phyloP scores from a whole-genome alignment of 371 early-diverging fungal species.

The Mycotypha africana region DNA sequence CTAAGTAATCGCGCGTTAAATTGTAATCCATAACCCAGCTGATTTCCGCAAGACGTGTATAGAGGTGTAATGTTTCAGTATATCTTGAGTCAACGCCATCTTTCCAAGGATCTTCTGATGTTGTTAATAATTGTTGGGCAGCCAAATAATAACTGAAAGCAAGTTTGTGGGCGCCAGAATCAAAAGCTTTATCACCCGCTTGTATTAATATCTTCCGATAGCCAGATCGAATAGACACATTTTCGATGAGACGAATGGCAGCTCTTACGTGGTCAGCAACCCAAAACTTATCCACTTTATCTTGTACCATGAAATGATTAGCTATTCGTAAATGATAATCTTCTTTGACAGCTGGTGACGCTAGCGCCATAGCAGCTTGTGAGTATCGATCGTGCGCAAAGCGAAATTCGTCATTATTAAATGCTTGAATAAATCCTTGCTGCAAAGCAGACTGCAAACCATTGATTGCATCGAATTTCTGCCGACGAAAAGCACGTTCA shows the following conservation, averaged over 20 bases:
- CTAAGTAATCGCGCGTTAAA: constrained; percentile 17
- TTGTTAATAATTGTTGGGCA: constrained; percentile 22
- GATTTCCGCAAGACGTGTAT: constrained; percentile 37
- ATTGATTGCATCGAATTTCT: constrained; percentile 32
- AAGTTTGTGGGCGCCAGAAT: constrained; percentile 35
- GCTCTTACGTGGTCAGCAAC: constrained; percentile 72
- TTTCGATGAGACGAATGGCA: constrained; percentile 77
- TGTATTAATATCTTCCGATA: constrained; percentile 27
- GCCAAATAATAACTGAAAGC: constrained; percentile 35
- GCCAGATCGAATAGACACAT: constrained; percentile 29
- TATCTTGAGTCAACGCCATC: constrained; percentile 36
- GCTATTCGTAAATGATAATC: constrained; percentile 33
- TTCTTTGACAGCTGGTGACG: constrained; percentile 22
- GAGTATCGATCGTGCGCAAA: constrained; percentile 44
- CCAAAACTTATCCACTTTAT: constrained; percentile 37
- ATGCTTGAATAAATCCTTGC: constrained; percentile 39
- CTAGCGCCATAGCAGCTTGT: constrained; percentile 38
- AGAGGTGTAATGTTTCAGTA: constrained; percentile 36
- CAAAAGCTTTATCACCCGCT: constrained; percentile 40
- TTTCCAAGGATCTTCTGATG: constrained; percentile 24
- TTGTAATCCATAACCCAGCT: constrained; percentile 36
- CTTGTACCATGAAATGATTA: constrained; percentile 26
- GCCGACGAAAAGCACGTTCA: not conserved
- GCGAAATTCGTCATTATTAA: constrained; percentile 34
- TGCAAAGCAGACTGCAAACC: constrained; percentile 41